phyloP scores from a whole-genome alignment of 2,329 filamentous ascomycete genomes.

The Lecanicillium sp. region DNA sequence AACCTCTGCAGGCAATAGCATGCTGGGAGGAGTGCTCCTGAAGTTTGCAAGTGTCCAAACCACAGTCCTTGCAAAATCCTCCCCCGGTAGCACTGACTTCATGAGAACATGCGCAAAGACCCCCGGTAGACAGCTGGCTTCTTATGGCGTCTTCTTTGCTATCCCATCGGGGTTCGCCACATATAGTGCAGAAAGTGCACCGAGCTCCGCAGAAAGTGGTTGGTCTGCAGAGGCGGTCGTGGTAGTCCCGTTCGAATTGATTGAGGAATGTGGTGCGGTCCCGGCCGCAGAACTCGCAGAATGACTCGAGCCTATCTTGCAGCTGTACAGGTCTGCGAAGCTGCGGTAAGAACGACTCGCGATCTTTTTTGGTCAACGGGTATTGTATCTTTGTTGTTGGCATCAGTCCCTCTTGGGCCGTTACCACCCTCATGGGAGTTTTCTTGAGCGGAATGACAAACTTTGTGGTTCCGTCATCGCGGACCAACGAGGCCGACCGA shows the following conservation, averaged over 20 bases:
- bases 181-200: slow-evolving; percentile 9
- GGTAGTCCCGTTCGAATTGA: slow-evolving; percentile 6
- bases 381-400: no score
- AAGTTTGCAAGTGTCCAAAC: no score
- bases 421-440: no score
- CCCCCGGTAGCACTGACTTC: no score
- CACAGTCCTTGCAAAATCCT: no score
- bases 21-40: no score
- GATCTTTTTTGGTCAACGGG: slow-evolving; percentile 2
- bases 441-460: not conserved
- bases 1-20: no score
- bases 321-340: no score
- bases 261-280: slow-evolving; percentile 1
- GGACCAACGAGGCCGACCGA: not conserved
- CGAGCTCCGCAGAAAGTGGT: slow-evolving; percentile 1
- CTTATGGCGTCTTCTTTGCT: no score
- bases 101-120: not conserved
- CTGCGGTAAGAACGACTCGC: no score
- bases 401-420: no score
- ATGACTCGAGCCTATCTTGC: not conserved
- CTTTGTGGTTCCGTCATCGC: not conserved
- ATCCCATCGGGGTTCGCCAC: slow-evolving; percentile 5
- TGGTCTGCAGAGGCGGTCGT: slow-evolving; percentile 6
- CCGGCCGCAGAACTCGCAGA: not conserved
- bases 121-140: not conserved